These are phyloP conservation scores for Neocatenulostroma microsporum DNA, from an alignment of 2,329 filamentous ascomycete species.

Conservation along the genomic window DNA sequence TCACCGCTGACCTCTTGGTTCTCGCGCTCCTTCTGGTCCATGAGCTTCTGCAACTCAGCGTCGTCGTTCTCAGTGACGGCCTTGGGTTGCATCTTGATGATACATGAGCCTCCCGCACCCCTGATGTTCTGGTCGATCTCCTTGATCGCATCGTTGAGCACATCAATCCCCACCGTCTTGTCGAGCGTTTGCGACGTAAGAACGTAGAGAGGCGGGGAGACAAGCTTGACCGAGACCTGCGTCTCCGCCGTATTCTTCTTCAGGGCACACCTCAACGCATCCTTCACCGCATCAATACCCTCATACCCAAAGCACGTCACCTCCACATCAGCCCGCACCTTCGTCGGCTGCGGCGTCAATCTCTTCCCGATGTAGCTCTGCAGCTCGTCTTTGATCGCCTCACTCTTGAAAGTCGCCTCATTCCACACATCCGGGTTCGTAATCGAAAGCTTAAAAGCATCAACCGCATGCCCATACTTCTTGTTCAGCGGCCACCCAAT, in stretches of 20 bases:
- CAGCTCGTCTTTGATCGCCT: slow-evolving; percentile 78
- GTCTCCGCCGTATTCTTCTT: slow-evolving; percentile 84
- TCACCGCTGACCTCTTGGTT: slow-evolving; percentile 97
- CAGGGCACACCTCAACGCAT: slow-evolving; percentile 82
- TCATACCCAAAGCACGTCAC: slow-evolving; percentile 88
- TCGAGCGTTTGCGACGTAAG: slow-evolving; percentile 92
- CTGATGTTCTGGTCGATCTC: slow-evolving; percentile 78
- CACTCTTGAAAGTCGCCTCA: slow-evolving; percentile 80
- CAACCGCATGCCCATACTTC: slow-evolving; percentile 92
- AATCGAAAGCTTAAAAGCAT: slow-evolving; percentile 98
- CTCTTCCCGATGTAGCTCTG: slow-evolving; percentile 95
- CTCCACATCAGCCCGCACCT: slow-evolving; percentile 95
- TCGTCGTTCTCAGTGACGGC: slow-evolving; percentile 98
- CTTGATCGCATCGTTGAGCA: slow-evolving; percentile 80
- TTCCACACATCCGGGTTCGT: slow-evolving; percentile 97
- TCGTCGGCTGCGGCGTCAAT: slow-evolving; percentile 95
- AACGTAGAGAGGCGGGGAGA: slow-evolving; percentile 95
- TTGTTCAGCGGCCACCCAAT: slow-evolving; percentile 98
- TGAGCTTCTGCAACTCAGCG: slow-evolving; percentile 89
- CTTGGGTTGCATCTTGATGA: slow-evolving; percentile 98
- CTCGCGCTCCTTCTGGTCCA: slow-evolving; percentile 98
- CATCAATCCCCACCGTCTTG: slow-evolving; percentile 76
- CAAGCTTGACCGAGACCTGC: slow-evolving; percentile 95
- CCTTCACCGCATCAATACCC: slow-evolving; percentile 96
- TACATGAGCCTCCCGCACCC: slow-evolving; percentile 66